These are phyloP conservation scores for Fusarium dimerum DNA, from an alignment of 2,329 filamentous ascomycete genomes.

Conservation along the genomic window DNA sequence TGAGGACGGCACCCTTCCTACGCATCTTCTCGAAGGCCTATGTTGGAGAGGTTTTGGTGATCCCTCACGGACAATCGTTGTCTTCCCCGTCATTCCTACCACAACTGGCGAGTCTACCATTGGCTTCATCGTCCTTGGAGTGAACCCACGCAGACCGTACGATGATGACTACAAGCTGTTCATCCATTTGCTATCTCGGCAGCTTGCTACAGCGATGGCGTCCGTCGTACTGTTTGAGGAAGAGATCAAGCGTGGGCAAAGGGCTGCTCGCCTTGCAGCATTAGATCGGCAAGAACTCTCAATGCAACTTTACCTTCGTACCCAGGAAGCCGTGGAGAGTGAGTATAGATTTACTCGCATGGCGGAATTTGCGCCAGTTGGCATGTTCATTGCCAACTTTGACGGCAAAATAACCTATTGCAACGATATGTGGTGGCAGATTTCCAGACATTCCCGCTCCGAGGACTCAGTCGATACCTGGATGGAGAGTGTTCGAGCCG, in stretches of 20 bases:
- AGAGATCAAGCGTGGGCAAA: conserved; percentile 74
- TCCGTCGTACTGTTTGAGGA: conserved; percentile 83
- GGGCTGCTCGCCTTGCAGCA: conserved; percentile 72
- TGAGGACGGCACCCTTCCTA: conserved; percentile 66
- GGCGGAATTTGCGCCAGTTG: conserved; percentile 82
- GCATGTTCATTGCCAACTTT: conserved; percentile 80
- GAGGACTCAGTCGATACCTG: conserved; percentile 62
- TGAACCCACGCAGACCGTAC: conserved; percentile 77
- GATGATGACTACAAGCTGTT: conserved; percentile 81
- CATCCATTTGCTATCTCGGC: conserved; percentile 71
- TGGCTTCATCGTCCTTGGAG: conserved; percentile 76
- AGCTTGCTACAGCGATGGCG: conserved; percentile 77
- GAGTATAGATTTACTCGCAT: conserved; percentile 82
- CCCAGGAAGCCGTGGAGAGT: conserved; percentile 63
- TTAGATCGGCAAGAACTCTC: conserved; percentile 77
- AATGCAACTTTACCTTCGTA: conserved; percentile 68
- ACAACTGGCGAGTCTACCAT: conserved; percentile 69
- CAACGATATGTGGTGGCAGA: conserved; percentile 78
- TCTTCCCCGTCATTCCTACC: conserved; percentile 79
- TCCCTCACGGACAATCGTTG: conserved; percentile 67
- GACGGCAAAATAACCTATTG: conserved; percentile 73
- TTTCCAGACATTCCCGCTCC: conserved; percentile 65
- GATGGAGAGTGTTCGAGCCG: conserved; percentile 71
- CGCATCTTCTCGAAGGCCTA: conserved; percentile 64
- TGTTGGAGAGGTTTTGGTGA: conserved; percentile 72